Percentiles rank a stretch among this genome's conserved stretches.
Conservation (phyloP, 2,329 filamentous ascomycete species). For the Aspergillus sclerotialis region DNA sequence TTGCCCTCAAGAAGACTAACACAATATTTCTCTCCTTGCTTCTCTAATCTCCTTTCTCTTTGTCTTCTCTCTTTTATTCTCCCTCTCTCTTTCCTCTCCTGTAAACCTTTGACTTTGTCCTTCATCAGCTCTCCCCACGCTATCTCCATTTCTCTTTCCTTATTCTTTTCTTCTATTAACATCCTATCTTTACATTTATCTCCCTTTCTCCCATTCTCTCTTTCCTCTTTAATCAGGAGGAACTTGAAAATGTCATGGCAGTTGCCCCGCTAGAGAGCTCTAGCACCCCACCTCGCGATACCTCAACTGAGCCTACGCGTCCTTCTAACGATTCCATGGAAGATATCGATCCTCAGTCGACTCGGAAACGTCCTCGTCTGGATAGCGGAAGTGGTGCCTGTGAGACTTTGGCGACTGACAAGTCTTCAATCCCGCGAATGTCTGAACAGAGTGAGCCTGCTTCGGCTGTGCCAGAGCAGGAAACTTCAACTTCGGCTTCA, state of each 20-base stretch:
- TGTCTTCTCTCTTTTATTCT: conserved; percentile 1
- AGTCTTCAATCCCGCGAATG: conserved; percentile 11
- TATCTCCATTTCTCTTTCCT: not conserved
- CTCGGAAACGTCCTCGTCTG: conserved; percentile 42
- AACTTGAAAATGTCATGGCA: conserved; percentile 37
- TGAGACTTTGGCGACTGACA: conserved; percentile 27
- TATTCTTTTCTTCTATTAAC: not conserved
- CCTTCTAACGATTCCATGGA: conserved; percentile 32
- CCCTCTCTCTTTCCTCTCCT: conserved; percentile 1
- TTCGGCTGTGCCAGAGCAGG: conserved; percentile 21
- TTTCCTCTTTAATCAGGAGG: conserved; percentile 6
- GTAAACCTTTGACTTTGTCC: too few species aligned
- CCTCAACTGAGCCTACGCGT: conserved; percentile 23
- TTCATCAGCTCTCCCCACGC: not conserved
- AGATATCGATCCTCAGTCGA: conserved; percentile 30
- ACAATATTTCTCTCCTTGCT: not conserved
- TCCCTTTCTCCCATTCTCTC: conserved; percentile 1
- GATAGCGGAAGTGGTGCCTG: conserved; percentile 35
- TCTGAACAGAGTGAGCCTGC: conserved; percentile 17
- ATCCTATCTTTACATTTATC: too few species aligned
- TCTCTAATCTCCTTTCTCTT: conserved; percentile 8
- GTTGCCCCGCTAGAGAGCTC: conserved; percentile 40
- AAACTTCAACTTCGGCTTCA: conserved; percentile 19
- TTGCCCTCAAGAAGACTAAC: too few species aligned
- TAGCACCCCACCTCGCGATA: conserved; percentile 33